Base-by-base conservation (phyloP, 1,284 basidiomycete genomes). In the Volvariella surrecta region DNA sequence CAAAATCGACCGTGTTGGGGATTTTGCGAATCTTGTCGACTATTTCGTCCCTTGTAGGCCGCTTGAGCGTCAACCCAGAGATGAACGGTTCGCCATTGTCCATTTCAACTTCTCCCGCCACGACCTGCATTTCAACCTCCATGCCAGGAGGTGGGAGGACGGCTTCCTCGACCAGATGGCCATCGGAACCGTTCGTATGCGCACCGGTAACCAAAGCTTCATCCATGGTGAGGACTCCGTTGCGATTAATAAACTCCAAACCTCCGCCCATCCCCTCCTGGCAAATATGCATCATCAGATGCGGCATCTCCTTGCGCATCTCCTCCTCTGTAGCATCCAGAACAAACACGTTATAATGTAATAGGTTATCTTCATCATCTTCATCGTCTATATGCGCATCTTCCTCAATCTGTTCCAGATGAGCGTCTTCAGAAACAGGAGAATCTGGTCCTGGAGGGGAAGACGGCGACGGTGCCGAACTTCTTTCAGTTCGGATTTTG, bases 271-370 rank as follows among this genome's bases (percentile, higher is more conserved):
- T 24, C 19, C 22, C 19, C 31, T 39, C 43, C 35, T 56, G 55
- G 49, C 63, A 65, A 16, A 63, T 53, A 22, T 63, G 61, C 58
- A 72, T 64, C 54, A 79, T 64, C 37, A 80, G 63, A 55, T 79
- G 70, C 24, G 70, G 65, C 24, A 79, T 55, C 10, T 63, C 62
- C 37, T 54, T 54, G 40, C 60, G 58, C 57, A 80, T 66, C 48
- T 71, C 77, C 42, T 67, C 63, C 20, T 67, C 65, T 13, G 62
- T 59, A 13, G 85, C 84, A 39, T 83, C 76, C 13, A 96, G 72
- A 11, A 95, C 74, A 60, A 86, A 95, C 43, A 95, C 91, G 52
- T 91, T 89, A 65, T 96, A 97, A 43, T 71, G 59, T 34, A 89
- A 60, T 3, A 82, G 73, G 16, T 61, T 61, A 3, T 58, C 54